Evolutionary conservation across 2,329 filamentous ascomycete genomes (phyloP).

Genomic region (Westerdykella aurantiaca): DNA sequence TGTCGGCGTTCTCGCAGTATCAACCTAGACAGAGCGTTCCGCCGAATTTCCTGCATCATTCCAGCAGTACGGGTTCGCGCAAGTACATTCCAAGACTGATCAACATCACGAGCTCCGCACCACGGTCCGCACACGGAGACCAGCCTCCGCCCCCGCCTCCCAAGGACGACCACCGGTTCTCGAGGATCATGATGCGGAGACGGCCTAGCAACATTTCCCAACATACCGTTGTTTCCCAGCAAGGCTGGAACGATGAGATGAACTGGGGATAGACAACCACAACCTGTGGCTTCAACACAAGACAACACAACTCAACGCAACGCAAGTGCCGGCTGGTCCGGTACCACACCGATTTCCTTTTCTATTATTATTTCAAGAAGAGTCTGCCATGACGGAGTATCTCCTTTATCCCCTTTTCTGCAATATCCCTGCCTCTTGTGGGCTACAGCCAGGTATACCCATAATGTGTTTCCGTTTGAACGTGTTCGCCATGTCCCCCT

Average conservation of each 20-base stretch:
- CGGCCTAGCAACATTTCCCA: constrained; percentile 35
- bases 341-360: constrained; percentile 2
- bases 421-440: constrained; percentile 21
- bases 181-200: constrained; percentile 31
- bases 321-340: constrained; percentile 22
- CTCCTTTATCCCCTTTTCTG: constrained; percentile 18
- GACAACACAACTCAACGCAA: background rate
- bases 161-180: constrained; percentile 34
- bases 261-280: constrained; percentile 27
- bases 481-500: background rate
- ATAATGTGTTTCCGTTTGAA: constrained; percentile 25
- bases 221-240: constrained; percentile 24
- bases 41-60: constrained; percentile 30
- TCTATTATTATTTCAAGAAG: no score
- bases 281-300: background rate
- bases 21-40: constrained; percentile 29
- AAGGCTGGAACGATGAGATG: constrained; percentile 32
- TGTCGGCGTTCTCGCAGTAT: constrained; percentile 28
- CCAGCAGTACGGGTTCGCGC: constrained; percentile 21
- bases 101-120: constrained; percentile 27
- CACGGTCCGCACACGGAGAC: constrained; percentile 22
- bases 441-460: constrained; percentile 30
- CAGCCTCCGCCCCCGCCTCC: constrained; percentile 32
- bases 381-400: constrained; percentile 4
- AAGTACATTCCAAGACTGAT: constrained; percentile 32